Percentiles rank a stretch among this genome's conserved stretches.
These are phyloP conservation scores for Pseudofabraea citricarpa DNA, from an alignment of 2,329 filamentous ascomycete species.

Conservation along the genomic window DNA sequence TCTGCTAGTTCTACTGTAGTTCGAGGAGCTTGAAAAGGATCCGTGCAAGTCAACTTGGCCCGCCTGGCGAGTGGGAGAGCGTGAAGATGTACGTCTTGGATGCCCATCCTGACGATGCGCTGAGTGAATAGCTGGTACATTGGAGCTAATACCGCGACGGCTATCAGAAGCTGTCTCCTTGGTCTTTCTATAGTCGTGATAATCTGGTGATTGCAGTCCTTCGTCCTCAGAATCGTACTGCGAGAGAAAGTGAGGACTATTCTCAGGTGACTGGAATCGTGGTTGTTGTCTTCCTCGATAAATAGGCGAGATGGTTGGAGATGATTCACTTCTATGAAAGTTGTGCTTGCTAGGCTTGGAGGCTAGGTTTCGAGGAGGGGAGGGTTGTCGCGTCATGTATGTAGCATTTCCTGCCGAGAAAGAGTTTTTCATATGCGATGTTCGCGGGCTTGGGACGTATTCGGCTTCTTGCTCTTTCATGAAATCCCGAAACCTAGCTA, in stretches of 20 bases:
- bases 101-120: too few relatives aligned
- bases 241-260: conserved; percentile 3
- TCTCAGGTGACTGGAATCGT: too few relatives aligned
- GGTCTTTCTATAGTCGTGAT: too few relatives aligned
- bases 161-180: too few relatives aligned
- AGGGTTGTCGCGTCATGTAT: conserved; percentile 3
- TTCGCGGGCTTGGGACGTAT: conserved; percentile 9
- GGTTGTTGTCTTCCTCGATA: too few relatives aligned
- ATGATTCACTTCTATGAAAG: conserved; percentile 18
- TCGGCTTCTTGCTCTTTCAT: conserved; percentile 8
- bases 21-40: background rate
- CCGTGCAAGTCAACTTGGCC: background rate
- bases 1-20: background rate
- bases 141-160: too few relatives aligned
- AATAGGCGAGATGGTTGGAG: conserved; percentile 7
- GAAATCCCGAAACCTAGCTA: conserved; percentile 22
- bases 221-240: conserved; percentile 5
- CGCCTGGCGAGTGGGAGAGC: background rate
- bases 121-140: too few relatives aligned
- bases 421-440: conserved; percentile 18
- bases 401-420: conserved; percentile 14
- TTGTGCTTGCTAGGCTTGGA: background rate
- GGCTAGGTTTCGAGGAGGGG: conserved; percentile 2
- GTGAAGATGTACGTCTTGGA: background rate
- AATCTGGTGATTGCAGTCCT: conserved; percentile 2